Base-by-base conservation (phyloP, 192 early-diverging fungal species). In the Rhizophagus sp. region DNA sequence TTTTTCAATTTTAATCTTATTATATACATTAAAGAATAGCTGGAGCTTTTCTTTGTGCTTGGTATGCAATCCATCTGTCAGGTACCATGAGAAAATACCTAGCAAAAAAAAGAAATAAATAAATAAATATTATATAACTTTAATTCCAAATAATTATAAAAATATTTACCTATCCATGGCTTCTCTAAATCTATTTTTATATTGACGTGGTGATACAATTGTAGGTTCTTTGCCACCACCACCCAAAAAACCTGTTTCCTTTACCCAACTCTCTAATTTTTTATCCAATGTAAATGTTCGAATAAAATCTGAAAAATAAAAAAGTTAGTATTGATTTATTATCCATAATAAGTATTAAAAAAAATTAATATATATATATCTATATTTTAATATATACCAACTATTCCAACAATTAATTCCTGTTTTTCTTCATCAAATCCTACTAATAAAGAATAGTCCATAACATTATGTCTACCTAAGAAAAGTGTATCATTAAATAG, bases 281-380 rank as follows among this genome's bases (percentile, higher is more conserved):
- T 99, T 99, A 83, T 99, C 98, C 96, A 97, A 99, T 0, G 97
- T 99, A 83, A 97, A 99, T 9, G 96, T 96, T 65, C 97, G 92
- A 63, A 98, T 98, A 86, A 96, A 98, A 82, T 99, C 98, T 84
- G 30, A 67, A 1, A 12, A 79, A 76, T 39, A 52, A 44, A 71
- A n/a, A 30, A n/a, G 30, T 41, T 36, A 36, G 36, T 36, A 36
- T 36, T 36, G 36, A 36, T 36, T 36, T 30, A 50, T n/a, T 30
- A 17, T n/a, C 10, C 34, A 39, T n/a, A 19, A 50, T 30, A 39
- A 13, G 34, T 33, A 17, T n/a, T 12, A 30, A 30, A 30, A 30
- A 30, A 30, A 1, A 30, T 30, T 30, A 30, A 62, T 41, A 39
- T 62, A 39, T 15, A 25, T 24, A 70, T 71, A 13, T 67, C 27